phyloP scores from a whole-genome alignment of 2,329 filamentous ascomycete species.

The Macrophomina pseudophaseolina region DNA sequence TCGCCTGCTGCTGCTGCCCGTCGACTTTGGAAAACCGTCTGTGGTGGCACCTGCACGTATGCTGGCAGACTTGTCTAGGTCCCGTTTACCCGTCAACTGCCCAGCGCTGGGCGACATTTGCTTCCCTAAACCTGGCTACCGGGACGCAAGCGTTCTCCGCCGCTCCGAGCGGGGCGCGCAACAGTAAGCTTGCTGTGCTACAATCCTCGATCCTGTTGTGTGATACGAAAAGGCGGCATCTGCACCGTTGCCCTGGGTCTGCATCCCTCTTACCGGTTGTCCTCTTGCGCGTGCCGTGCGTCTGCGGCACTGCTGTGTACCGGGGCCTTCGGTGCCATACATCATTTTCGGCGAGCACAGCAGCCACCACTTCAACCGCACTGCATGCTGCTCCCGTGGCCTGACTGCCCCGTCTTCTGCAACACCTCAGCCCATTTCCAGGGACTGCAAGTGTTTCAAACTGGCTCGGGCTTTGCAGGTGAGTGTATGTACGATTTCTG shows the following conservation, averaged over 20 bases:
- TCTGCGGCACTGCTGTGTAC: slow-evolving; percentile 5
- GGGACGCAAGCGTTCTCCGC: slow-evolving; percentile 6
- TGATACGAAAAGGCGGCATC: slow-evolving; percentile 5
- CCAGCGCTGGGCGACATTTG: slow-evolving; percentile 3
- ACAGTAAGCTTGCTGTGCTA: slow-evolving; percentile 15
- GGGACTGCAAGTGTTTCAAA: slow-evolving; percentile 7
- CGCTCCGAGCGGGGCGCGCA: slow-evolving; percentile 13
- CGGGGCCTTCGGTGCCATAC: slow-evolving; percentile 8
- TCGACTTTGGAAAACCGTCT: background rate
- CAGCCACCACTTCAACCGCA: slow-evolving; percentile 19
- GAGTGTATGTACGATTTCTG: background rate
- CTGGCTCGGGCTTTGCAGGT: slow-evolving; percentile 11
- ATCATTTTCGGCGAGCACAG: slow-evolving; percentile 4
- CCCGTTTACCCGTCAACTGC: slow-evolving; percentile 18
- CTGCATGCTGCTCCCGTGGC: slow-evolving; percentile 3
- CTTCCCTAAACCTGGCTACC: slow-evolving; percentile 17
- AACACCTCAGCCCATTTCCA: slow-evolving; percentile 5
- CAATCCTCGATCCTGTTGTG: slow-evolving; percentile 2
- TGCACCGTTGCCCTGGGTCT: slow-evolving; percentile 4
- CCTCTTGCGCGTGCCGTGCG: slow-evolving; percentile 21
- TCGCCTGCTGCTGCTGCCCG: background rate
- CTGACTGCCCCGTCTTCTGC: slow-evolving; percentile 5
- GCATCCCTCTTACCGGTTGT: slow-evolving; percentile 10
- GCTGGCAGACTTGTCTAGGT: background rate
- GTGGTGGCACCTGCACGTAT: slow-evolving; percentile 9